Conservation (phyloP, 164 flowering plant species). For the Magnolia kwangsiensis region DNA sequence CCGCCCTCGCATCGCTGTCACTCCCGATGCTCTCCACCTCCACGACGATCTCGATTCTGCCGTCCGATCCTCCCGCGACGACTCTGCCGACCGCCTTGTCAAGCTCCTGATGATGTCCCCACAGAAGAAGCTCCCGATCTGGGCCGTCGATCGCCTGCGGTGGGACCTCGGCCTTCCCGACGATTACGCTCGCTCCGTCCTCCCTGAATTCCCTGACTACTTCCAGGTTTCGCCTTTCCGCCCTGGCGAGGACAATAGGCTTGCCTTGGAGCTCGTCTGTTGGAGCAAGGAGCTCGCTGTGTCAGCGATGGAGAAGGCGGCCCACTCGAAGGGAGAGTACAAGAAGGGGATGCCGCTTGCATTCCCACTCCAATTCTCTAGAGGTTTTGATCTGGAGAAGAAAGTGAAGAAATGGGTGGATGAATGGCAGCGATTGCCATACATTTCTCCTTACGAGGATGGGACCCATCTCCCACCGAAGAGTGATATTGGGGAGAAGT, state of each 20-base stretch:
- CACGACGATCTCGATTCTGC: slow-evolving; percentile 58
- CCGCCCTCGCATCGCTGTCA: slow-evolving; percentile 67
- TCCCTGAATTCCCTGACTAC: slow-evolving; percentile 77
- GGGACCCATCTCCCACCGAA: slow-evolving; percentile 52
- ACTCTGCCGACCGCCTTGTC: slow-evolving; percentile 61
- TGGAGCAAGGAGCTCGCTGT: slow-evolving; percentile 65
- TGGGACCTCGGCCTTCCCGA: slow-evolving; percentile 89
- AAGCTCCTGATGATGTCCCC: slow-evolving; percentile 70
- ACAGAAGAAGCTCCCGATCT: slow-evolving; percentile 45
- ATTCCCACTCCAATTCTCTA: slow-evolving; percentile 60
- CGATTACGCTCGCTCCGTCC: slow-evolving; percentile 42
- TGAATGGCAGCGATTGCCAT: slow-evolving; percentile 88
- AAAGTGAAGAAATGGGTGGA: slow-evolving; percentile 66
- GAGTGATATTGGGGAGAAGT: slow-evolving; percentile 81
- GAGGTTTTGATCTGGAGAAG: slow-evolving; percentile 74
- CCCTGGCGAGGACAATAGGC: slow-evolving; percentile 3
- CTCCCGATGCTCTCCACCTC: slow-evolving; percentile 47
- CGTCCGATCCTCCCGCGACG: slow-evolving; percentile 33
- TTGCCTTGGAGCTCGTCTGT: slow-evolving; percentile 69
- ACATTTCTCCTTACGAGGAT: slow-evolving; percentile 85
- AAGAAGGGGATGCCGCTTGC: slow-evolving; percentile 44
- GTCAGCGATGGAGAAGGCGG: slow-evolving; percentile 55
- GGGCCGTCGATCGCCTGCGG: slow-evolving; percentile 43
- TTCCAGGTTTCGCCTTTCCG: slow-evolving; percentile 46
- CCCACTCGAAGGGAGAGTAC: slow-evolving; percentile 9